A percentile compares a stretch with the other conserved stretches of the same genome.
phyloP scores from a whole-genome alignment of 2,329 filamentous ascomycete species.

The Pezizomycotina sp. region DNA sequence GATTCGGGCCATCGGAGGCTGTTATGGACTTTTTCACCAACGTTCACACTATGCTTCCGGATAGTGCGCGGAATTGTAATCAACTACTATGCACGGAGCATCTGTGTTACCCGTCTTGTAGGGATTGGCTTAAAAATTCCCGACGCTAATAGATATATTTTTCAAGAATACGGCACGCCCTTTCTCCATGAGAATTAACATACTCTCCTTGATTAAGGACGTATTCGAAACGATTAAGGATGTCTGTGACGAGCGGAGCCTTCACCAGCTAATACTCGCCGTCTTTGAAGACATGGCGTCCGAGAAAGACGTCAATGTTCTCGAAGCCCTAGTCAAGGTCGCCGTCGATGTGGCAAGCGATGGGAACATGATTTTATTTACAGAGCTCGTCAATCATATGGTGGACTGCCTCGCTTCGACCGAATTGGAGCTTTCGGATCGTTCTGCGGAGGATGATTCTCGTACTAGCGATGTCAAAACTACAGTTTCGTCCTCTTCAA shows the following conservation, averaged over 20 bases:
- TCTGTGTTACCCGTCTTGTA: constrained; percentile 54
- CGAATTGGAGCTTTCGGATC: not conserved
- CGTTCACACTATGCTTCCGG: constrained; percentile 45
- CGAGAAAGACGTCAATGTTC: constrained; percentile 48
- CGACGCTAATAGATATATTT: constrained; percentile 44
- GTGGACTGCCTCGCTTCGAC: constrained; percentile 23
- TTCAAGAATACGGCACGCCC: constrained; percentile 46
- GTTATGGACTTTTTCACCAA: constrained; percentile 51
- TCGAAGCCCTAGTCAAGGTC: constrained; percentile 48
- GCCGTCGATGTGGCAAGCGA: constrained; percentile 47
- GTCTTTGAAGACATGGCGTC: constrained; percentile 45
- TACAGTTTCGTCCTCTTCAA: constrained; percentile 1
- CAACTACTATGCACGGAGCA: constrained; percentile 52
- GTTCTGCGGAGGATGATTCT: constrained; percentile 9
- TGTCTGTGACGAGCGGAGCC: constrained; percentile 41
- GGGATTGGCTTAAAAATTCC: constrained; percentile 50
- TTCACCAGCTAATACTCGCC: constrained; percentile 43
- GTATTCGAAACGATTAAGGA: constrained; percentile 37
- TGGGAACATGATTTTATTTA: constrained; percentile 43
- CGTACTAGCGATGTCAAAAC: constrained; percentile 11
- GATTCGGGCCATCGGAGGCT: constrained; percentile 47
- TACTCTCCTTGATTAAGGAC: constrained; percentile 42
- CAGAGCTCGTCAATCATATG: constrained; percentile 38
- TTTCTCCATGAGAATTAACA: constrained; percentile 44
- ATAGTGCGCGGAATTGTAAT: constrained; percentile 50